Evolutionary conservation across 2,329 filamentous ascomycete genomes (phyloP).

Genomic region (Phialophora tarda): DNA sequence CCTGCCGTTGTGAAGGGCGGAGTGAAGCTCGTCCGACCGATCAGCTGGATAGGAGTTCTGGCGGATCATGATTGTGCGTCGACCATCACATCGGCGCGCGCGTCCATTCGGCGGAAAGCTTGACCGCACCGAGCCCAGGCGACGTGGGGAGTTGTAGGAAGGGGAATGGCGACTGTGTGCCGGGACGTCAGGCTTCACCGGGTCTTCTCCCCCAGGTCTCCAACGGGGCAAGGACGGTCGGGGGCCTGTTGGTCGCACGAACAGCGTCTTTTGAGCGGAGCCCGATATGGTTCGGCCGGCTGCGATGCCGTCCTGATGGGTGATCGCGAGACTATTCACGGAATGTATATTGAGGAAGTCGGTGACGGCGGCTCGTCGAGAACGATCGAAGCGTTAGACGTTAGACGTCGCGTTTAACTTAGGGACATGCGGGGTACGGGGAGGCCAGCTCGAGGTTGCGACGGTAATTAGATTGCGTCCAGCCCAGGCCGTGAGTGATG

Average conservation of each 20-base stretch:
- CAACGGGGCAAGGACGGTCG: slow-evolving; percentile 5
- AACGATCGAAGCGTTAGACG: neutral
- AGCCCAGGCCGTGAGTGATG: neutral
- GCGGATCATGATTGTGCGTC: slow-evolving; percentile 12
- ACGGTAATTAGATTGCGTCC: neutral
- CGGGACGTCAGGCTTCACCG: neutral
- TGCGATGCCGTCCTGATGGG: neutral
- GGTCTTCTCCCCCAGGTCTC: neutral
- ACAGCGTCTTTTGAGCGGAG: neutral
- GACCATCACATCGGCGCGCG: neutral
- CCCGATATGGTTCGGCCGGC: neutral
- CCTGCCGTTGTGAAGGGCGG: slow-evolving; percentile 11
- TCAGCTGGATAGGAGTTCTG: slow-evolving; percentile 13
- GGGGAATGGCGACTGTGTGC: neutral
- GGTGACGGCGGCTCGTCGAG: neutral
- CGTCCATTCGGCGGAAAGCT: slow-evolving; percentile 10
- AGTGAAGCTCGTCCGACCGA: slow-evolving; percentile 12
- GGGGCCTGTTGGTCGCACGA: neutral
- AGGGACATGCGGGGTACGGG: neutral
- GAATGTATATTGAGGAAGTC: neutral
- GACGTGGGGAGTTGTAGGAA: slow-evolving; percentile 23
- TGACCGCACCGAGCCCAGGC: slow-evolving; percentile 5
- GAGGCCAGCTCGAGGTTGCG: too few relatives aligned
- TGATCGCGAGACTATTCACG: neutral
- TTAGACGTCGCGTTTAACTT: neutral